These are phyloP conservation scores for Arabidopsis hybrid DNA, from an alignment of 441 rosid genomes.

Conservation along the genomic window DNA sequence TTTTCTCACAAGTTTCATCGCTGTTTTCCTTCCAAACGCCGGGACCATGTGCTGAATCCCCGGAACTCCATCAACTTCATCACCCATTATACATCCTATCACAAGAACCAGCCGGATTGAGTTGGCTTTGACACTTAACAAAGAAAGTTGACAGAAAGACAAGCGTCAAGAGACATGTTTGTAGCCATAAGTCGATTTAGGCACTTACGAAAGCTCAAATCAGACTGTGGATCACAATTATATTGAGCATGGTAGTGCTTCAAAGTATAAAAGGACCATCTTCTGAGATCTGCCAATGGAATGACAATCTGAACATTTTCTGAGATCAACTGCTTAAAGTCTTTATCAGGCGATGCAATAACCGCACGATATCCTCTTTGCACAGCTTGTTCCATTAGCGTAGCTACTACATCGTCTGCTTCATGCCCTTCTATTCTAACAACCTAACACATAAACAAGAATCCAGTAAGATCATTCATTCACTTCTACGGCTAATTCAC, in stretches of 20 bases:
- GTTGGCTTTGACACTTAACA: neutral
- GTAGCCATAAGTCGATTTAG: neutral
- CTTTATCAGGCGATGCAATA: slow-evolving; percentile 96
- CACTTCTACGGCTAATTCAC: slow-evolving; percentile 8
- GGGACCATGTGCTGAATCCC: slow-evolving; percentile 85
- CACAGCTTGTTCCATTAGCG: slow-evolving; percentile 71
- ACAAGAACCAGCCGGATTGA: slow-evolving; percentile 1
- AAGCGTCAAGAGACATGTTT: neutral
- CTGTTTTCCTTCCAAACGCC: slow-evolving; percentile 88
- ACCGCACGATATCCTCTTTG: slow-evolving; percentile 68
- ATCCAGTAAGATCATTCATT: slow-evolving; percentile 22
- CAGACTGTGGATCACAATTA: slow-evolving; percentile 78
- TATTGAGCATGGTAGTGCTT: slow-evolving; percentile 82
- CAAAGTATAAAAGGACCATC: slow-evolving; percentile 93
- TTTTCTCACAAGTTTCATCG: slow-evolving; percentile 78
- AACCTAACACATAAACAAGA: slow-evolving; percentile 54
- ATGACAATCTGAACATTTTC: slow-evolving; percentile 87
- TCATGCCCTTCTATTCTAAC: slow-evolving; percentile 76
- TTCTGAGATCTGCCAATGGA: slow-evolving; percentile 71
- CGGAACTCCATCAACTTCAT: slow-evolving; percentile 90
- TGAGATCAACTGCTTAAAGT: slow-evolving; percentile 92
- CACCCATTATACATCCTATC: slow-evolving; percentile 90
- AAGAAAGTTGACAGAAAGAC: neutral
- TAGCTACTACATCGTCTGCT: slow-evolving; percentile 95
- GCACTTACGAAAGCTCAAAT: slow-evolving; percentile 88